Percentiles rank a stretch among this genome's conserved stretches.
These are phyloP conservation scores for Cutaneotrichosporon cyanovorans DNA, from an alignment of 1,284 basidiomycete genomes.

Conservation along the genomic window DNA sequence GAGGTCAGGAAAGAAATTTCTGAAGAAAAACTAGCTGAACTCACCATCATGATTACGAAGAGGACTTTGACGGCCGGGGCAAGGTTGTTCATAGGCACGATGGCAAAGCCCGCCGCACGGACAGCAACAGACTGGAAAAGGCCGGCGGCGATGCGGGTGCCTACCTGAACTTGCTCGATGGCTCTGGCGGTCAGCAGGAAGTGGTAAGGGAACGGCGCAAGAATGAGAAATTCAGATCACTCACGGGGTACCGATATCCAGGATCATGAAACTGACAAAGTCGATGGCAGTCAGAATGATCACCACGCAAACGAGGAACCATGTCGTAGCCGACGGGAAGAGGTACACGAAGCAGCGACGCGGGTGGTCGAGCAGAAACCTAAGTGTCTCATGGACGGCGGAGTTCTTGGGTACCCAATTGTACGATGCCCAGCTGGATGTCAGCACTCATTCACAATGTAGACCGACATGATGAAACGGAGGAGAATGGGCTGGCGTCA, in stretches of 20 bases:
- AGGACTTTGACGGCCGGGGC: slow-evolving; percentile 76
- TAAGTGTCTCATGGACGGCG: slow-evolving; percentile 67
- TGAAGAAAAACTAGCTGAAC: neutral
- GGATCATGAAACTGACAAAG: slow-evolving; percentile 79
- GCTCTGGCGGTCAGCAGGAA: slow-evolving; percentile 33
- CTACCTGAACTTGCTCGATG: slow-evolving; percentile 63
- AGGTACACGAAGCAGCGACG: slow-evolving; percentile 77
- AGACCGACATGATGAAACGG: slow-evolving; percentile 56
- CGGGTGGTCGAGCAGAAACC: slow-evolving; percentile 93
- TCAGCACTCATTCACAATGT: neutral
- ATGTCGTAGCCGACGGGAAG: slow-evolving; percentile 92
- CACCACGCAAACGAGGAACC: slow-evolving; percentile 71
- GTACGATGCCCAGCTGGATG: slow-evolving; percentile 61
- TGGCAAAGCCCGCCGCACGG: slow-evolving; percentile 77
- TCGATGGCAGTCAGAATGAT: slow-evolving; percentile 69
- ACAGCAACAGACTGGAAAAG: slow-evolving; percentile 67
- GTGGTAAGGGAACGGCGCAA: too few relatives aligned
- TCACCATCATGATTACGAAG: slow-evolving; percentile 51
- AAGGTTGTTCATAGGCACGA: slow-evolving; percentile 61
- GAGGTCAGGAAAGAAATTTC: neutral
- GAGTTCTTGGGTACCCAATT: slow-evolving; percentile 58
- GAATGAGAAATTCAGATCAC: slow-evolving; percentile 4
- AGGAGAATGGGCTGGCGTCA: slow-evolving; percentile 60
- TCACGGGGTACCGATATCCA: slow-evolving; percentile 71
- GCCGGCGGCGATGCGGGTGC: slow-evolving; percentile 59